Percentiles rank a stretch among this genome's conserved stretches.
phyloP scores from a whole-genome alignment of 805 yeast species.

The Pichia thaimueangensis region DNA sequence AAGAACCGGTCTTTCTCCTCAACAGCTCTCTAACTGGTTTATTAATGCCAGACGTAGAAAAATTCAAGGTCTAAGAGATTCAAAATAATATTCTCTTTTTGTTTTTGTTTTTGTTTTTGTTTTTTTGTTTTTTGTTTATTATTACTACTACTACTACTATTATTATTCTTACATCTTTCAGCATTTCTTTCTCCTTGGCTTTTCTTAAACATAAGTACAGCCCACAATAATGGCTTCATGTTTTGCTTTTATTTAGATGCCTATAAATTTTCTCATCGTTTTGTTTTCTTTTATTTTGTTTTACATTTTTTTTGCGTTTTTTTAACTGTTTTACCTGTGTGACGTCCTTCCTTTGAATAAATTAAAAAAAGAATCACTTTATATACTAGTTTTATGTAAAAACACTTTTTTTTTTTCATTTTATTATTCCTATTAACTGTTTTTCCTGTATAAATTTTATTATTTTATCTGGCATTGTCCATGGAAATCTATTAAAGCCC shows the following conservation, averaged over 20 bases:
- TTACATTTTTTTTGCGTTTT: neutral
- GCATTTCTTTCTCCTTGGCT: too few relatives aligned
- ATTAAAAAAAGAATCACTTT: too few relatives aligned
- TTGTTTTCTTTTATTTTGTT: neutral
- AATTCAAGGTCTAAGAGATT: constrained; percentile 38
- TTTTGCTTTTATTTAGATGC: too few relatives aligned
- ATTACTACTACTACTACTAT: neutral
- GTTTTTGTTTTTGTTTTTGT: neutral
- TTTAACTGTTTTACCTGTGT: too few relatives aligned
- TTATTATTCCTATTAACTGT: neutral
- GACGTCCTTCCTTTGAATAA: too few relatives aligned
- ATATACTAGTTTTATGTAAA: too few relatives aligned
- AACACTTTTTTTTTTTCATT: neutral
- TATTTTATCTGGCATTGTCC: too few relatives aligned
- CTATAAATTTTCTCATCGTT: too few relatives aligned
- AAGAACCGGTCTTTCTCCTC: constrained; percentile 51
- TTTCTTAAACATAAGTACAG: too few relatives aligned
- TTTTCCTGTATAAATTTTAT: too few relatives aligned
- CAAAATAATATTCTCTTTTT: constrained; percentile 17
- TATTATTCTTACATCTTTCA: too few relatives aligned
- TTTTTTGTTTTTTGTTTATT: neutral
- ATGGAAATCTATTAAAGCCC: constrained; percentile 21
- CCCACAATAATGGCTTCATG: too few relatives aligned
- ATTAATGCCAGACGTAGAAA: constrained; percentile 57
- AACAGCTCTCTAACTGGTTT: constrained; percentile 57